phyloP scores from a whole-genome alignment of 169 alveolate species.

The Cystoisospora suis region DNA sequence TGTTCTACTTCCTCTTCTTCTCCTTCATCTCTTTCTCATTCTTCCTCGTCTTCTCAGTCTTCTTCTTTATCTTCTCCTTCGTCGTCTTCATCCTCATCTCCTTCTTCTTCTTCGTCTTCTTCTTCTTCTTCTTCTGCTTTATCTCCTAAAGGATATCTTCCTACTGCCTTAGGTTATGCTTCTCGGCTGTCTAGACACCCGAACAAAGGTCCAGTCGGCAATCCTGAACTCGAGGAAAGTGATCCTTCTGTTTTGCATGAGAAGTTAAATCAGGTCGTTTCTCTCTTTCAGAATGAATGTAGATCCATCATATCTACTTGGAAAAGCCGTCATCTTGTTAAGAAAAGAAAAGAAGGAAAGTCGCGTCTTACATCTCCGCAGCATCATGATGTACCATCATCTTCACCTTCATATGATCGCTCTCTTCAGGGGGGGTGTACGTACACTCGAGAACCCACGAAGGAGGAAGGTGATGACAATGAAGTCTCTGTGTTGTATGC shows the following conservation, averaged over 20 bases:
- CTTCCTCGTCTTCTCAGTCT: not conserved
- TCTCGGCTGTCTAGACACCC: slow-evolving; percentile 59
- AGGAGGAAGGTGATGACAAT: not conserved
- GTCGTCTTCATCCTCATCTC: not conserved
- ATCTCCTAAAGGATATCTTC: not conserved
- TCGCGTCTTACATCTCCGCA: too few relatives aligned
- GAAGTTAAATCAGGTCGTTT: not conserved
- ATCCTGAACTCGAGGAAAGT: slow-evolving; percentile 25
- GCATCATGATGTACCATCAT: too few relatives aligned
- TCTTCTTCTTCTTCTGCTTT: not conserved
- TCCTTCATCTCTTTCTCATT: not conserved
- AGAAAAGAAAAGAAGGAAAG: too few relatives aligned
- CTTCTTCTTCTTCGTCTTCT: not conserved
- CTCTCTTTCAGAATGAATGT: not conserved
- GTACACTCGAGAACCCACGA: too few relatives aligned
- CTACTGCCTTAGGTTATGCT: slow-evolving; percentile 36
- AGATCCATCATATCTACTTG: too few relatives aligned
- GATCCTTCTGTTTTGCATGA: not conserved
- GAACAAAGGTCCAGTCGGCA: slow-evolving; percentile 60
- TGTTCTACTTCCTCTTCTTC: not conserved
- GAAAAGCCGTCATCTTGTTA: too few relatives aligned
- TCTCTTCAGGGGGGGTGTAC: too few relatives aligned
- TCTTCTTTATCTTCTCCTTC: not conserved
- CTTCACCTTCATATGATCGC: too few relatives aligned
- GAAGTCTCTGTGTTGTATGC: not conserved